phyloP scores from a whole-genome alignment of 2,329 filamentous ascomycete genomes.

The Emergomyces pasteurianus region DNA sequence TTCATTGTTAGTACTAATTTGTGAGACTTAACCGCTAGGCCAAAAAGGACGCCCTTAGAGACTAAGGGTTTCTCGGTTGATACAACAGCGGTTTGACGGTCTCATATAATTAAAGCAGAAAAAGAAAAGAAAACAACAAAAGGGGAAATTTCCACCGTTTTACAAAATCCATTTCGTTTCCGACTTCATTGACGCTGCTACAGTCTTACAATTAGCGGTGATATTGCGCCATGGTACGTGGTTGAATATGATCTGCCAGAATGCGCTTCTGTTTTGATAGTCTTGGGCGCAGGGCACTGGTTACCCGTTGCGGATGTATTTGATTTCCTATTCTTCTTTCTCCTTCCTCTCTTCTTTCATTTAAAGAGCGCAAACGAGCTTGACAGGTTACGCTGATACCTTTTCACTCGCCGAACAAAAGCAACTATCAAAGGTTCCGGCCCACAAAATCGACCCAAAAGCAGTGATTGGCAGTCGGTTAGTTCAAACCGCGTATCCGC shows the following conservation, averaged over 20 bases:
- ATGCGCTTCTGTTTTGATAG: not conserved
- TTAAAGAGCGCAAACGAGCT: not conserved
- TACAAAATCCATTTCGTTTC: not conserved
- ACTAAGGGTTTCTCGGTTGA: too few species aligned
- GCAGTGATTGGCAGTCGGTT: too few species aligned
- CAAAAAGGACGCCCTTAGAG: too few species aligned
- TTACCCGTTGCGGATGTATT: not conserved
- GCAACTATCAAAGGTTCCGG: not conserved
- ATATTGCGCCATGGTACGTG: not conserved
- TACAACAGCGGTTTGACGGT: too few species aligned
- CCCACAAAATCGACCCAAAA: not conserved
- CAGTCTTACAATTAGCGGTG: not conserved
- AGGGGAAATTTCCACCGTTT: not conserved
- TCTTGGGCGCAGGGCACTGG: not conserved
- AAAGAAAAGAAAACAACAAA: not conserved
- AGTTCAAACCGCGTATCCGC: too few species aligned
- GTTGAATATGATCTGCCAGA: not conserved
- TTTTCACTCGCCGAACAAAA: not conserved
- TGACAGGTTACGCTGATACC: not conserved
- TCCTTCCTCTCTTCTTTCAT: not conserved
- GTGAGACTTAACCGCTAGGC: too few species aligned
- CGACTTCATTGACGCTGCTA: not conserved
- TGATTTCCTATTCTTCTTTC: not conserved
- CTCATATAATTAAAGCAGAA: too few species aligned
- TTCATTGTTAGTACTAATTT: slow-evolving; percentile 1